Base-by-base conservation (phyloP, 192 early-diverging fungal species). In the Gonapodya prolifera region DNA sequence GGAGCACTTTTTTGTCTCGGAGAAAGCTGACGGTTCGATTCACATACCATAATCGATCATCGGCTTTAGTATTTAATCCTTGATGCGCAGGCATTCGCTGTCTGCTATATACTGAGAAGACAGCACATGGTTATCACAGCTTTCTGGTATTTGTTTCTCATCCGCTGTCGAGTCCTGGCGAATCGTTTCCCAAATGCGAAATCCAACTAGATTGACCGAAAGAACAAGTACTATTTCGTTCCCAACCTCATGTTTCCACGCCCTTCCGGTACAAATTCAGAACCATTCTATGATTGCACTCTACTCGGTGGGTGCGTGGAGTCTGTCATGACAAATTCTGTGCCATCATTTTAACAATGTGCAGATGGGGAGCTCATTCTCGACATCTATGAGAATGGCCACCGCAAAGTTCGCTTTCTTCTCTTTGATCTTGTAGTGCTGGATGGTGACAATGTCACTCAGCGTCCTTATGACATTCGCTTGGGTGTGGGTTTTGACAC, bases 311-410 rank as follows among this genome's bases (percentile, higher is more conserved):
- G 75, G 35, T 0, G 34, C 78, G 29, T n/a, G 23, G 13, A 34
- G 70, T 75, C 61, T 70, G 79, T 69, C 18, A 73, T 34, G 33
- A 76, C 32, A 76, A 76, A 76, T 1, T 34, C 33, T 76, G n/a
- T 17, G 28, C 80, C 2, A 80, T 80, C 8, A 79, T 78, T n/a
- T 76, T 79, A 29, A 34, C 75, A 23, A 75, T 69, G 35, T 70
- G 31, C 1, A 18, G 29, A 99, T 79, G 95, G 94, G 0, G 97
- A 99, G 82, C 84, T 99, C 69, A 93, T 99, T 8, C 80, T 91
- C 1, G 96, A 96, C 79, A 76, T 75, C 0, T 28, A 81, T 17
- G 87, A 93, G 69, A 75, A 78, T 0, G 87, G 92, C 80, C 91
- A 89, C 85, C 82, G 82, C 79, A 77, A 81, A 33, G 75, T 89